Evolutionary conservation across 768 basidiomycete species (phyloP), one percentile per base, ranked within the genome.

Genomic region (Pleurotus salmoneostramineus): DNA sequence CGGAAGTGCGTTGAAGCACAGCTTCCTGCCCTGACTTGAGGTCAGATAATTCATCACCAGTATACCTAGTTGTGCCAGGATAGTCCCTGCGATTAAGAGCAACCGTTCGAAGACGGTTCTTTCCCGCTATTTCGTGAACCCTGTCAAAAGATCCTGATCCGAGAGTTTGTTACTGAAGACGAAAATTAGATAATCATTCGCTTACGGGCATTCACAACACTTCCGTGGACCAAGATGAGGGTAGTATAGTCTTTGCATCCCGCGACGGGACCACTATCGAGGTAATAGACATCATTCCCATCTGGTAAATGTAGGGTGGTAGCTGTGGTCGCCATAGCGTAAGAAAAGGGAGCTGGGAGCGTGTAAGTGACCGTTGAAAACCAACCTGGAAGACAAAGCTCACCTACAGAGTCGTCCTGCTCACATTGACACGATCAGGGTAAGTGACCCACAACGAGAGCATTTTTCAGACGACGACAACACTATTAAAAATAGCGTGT

Each of bases 61-160:
- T 62, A 56, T 65, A 67, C 47, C 54, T 50, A 2, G 68, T 65
- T 3, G 65, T 61, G 6, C 64, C 65, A 15, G 58, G 43, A 51
- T 69, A 69, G 45, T 64, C 68, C 40, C 66, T 50, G 2, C 67
- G 63, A 54, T 67, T 67, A 10, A 60, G 46, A 37, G 62, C 14
- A 3, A 69, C 56, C 7, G 64, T 42, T 5, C 66, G 63, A 11
- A 69, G 45, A 35, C 64, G 64, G 17, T 59, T 48, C 3, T 49
- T 36, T 17, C 58, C 56, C 0, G 62, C 60, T 17, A 52, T 32
- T 6, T 45, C 44, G n/a, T 45, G 44, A 11, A 45, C 44, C 44
- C 44, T 45, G 17, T 10, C 6, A 34, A 42, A 31, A 6, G 43
- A 54, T 11, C 15, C 33, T 50, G 37, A n/a, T 50, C 49, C 10